Conservation (phyloP, 2,329 filamentous ascomycete species). For the Clonostachys chloroleuca region DNA sequence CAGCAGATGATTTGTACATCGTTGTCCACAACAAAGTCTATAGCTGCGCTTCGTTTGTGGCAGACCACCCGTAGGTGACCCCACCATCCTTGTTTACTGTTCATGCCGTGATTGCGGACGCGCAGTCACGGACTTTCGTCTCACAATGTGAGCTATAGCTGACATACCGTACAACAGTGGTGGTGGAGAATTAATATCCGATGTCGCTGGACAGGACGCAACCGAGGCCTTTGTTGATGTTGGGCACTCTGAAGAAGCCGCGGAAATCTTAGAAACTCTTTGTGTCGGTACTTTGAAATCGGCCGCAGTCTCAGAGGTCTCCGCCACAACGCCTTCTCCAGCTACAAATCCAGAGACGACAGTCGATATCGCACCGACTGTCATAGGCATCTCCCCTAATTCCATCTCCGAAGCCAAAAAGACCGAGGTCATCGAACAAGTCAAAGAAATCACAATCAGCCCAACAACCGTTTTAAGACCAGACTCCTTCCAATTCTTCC, state of each 20-base stretch:
- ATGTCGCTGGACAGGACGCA: neutral
- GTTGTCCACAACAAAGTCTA: slow-evolving; percentile 92
- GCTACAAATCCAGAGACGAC: too few species aligned
- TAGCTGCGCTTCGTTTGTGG: slow-evolving; percentile 74
- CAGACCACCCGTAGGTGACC: slow-evolving; percentile 75
- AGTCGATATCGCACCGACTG: too few species aligned
- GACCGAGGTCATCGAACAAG: too few species aligned
- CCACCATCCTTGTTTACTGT: neutral
- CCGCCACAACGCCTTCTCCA: too few species aligned
- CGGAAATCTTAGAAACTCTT: neutral
- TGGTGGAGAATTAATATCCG: neutral
- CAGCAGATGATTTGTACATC: slow-evolving; percentile 83
- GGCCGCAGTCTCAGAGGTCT: too few species aligned
- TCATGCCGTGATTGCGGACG: neutral
- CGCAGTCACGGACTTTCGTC: neutral
- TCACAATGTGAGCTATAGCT: too few species aligned
- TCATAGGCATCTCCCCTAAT: too few species aligned
- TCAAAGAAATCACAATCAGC: too few species aligned
- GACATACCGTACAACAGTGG: neutral
- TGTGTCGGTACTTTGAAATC: neutral
- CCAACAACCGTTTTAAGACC: too few species aligned
- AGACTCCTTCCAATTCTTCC: too few species aligned
- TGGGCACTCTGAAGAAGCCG: neutral
- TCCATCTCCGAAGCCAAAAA: too few species aligned
- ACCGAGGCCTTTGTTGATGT: neutral